A percentile compares a stretch with the other conserved stretches of the same genome.
These are phyloP conservation scores for Curvularia sp. DNA, from an alignment of 2,329 filamentous ascomycete species.

Conservation along the genomic window DNA sequence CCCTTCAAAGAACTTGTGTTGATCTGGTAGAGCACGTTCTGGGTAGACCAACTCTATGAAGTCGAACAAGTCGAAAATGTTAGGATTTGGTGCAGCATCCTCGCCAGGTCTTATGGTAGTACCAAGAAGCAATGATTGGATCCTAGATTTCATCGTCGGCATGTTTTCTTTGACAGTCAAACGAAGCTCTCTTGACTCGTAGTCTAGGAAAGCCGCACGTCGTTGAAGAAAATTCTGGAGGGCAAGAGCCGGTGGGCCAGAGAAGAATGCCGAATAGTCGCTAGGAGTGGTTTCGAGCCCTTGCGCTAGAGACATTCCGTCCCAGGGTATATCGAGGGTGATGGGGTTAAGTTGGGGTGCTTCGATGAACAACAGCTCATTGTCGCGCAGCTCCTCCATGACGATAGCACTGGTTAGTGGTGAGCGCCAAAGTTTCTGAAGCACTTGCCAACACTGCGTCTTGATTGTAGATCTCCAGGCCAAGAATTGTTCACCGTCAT, in stretches of 20 bases:
- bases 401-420: conserved; percentile 77
- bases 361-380: conserved; percentile 80
- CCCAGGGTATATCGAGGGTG: conserved; percentile 74
- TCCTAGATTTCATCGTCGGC: conserved; percentile 59
- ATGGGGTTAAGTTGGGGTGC: conserved; percentile 76
- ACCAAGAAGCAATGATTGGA: conserved; percentile 74
- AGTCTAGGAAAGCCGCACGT: conserved; percentile 81
- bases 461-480: conserved; percentile 56
- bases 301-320: conserved; percentile 67
- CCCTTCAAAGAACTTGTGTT: conserved; percentile 67
- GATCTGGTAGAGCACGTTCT: conserved; percentile 57
- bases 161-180: conserved; percentile 74
- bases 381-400: conserved; percentile 78
- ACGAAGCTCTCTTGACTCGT: conserved; percentile 84
- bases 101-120: conserved; percentile 72
- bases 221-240: conserved; percentile 80
- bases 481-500: conserved; percentile 55
- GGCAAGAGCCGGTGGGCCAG: conserved; percentile 70
- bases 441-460: conserved; percentile 62
- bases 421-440: conserved; percentile 84
- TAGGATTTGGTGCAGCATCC: conserved; percentile 71
- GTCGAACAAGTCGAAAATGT: conserved; percentile 91
- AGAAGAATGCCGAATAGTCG: conserved; percentile 67
- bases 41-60: conserved; percentile 74
- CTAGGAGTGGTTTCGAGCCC: conserved; percentile 33